These are phyloP conservation scores for Pilatotrama ljubarskyi DNA, from an alignment of 768 basidiomycete species.

Conservation along the genomic window DNA sequence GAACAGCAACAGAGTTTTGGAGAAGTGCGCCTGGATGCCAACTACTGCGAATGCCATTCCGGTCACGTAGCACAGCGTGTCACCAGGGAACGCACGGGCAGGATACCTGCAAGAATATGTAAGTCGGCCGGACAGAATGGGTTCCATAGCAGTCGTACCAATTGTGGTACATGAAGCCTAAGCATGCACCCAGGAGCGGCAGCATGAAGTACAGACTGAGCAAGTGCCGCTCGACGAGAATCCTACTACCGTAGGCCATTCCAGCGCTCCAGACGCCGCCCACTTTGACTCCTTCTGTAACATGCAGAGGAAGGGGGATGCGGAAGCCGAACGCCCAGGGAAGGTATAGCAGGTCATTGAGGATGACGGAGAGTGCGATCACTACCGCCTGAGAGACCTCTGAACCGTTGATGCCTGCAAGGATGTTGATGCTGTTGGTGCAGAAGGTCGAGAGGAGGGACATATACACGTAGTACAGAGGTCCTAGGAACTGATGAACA, in stretches of 20 bases:
- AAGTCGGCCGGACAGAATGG: slow-evolving; percentile 1
- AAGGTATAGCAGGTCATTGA: slow-evolving; percentile 94
- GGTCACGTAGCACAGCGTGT: slow-evolving; percentile 95
- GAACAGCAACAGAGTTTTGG: slow-evolving; percentile 93
- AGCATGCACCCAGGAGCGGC: slow-evolving; percentile 87
- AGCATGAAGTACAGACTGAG: slow-evolving; percentile 98
- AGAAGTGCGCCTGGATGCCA: slow-evolving; percentile 96
- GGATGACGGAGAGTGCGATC: slow-evolving; percentile 84
- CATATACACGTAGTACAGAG: slow-evolving; percentile 97
- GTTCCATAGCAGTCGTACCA: slow-evolving; percentile 60
- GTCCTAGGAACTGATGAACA: slow-evolving; percentile 53
- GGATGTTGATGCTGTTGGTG: slow-evolving; percentile 98
- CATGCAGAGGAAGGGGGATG: slow-evolving; percentile 69
- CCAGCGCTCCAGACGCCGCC: slow-evolving; percentile 83
- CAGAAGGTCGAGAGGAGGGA: slow-evolving; percentile 92
- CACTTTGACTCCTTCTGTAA: slow-evolving; percentile 66
- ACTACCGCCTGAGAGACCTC: slow-evolving; percentile 93
- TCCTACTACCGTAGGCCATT: slow-evolving; percentile 81
- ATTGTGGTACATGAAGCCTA: slow-evolving; percentile 92
- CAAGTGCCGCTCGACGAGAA: slow-evolving; percentile 90
- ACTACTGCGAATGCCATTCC: slow-evolving; percentile 99
- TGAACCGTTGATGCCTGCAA: slow-evolving; percentile 96
- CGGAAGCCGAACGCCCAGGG: slow-evolving; percentile 80
- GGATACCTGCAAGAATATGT: slow-evolving; percentile 71
- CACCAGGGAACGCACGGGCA: slow-evolving; percentile 91